Base-by-base conservation (phyloP, 148 eudicot genomes). In the Dysphania ambrosioides region DNA sequence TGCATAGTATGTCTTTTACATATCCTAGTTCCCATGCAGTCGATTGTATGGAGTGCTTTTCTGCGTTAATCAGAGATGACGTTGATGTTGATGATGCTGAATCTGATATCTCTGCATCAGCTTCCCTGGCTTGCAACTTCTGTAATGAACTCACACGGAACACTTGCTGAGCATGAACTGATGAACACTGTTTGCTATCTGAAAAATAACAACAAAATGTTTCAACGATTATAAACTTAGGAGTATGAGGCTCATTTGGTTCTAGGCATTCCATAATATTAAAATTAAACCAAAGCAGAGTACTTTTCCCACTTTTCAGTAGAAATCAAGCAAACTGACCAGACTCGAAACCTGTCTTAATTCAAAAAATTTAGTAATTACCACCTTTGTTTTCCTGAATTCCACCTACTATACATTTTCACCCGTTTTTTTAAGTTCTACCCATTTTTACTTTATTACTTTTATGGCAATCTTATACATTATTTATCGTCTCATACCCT, bases 41-140 rank as follows among this genome's bases (percentile, higher is more conserved):
- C n/a, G 88, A 70, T 74, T 81, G 80, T 59, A 31, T 55, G 47
- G 70, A 38, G 68, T 65, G 49, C 32, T 65, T 81, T 41, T 70
- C 82, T 40, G 79, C 56, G 10, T 38, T n/a, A 24, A 70, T 57
- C 59, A 57, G 78, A 18, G 79, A 53, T 1, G 53, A n/a, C 66
- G 35, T 27, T 0, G 82, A 83, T 73, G 84, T 77, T 6, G 92
- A 95, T 41, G 91, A 90, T 72, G 97, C 97, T 21, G 99, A 92
- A 79, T 96, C 99, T 79, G 88, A 85, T 66, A 85, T 80, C 53
- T 96, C 99, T 64, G 87, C 68, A 59, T 95, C 93, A 13, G 72
- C 70, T 64, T 86, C 91, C 79, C 73, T 55, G 13, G 72, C 27
- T 68, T 72, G 74, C 62, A 62, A 63, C 71, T 70, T 88, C 68